Evolutionary conservation across 2,329 filamentous ascomycete genomes (phyloP), one percentile per base, ranked within the genome.

Genomic region (Aureobasidium sp.): DNA sequence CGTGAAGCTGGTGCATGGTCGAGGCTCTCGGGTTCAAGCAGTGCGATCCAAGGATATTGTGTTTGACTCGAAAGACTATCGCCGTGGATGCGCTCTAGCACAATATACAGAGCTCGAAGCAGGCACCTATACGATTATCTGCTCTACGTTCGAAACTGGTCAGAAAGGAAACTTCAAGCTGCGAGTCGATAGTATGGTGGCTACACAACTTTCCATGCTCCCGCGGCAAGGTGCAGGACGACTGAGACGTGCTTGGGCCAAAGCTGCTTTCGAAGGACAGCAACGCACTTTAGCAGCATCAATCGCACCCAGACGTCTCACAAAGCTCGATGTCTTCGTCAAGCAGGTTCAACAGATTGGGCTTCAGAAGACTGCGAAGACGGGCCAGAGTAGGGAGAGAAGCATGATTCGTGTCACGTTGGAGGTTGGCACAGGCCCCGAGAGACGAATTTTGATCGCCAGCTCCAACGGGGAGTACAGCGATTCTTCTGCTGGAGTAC

Each of bases 21-120:
- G 83, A 48, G 89, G 91, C 12, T 82, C 85, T 66, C 85, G 92
- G 42, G 82, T 94, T 1, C 82, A 85, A 19, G 77, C 83, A 24
- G 81, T 96, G 17, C 82, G 85, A 53, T 80, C 84, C 66, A 85
- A 89, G 67, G 92, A 97, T 70, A 84, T 97, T 42, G 82, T 95
- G 27, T 83, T 84, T 24, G 87, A 90, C 61, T 95, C 90, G 37
- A 90, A 90, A n/a, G 91, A 96, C 67, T 97, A 99, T 74, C 86
- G 89, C 53, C 85, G 87, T 31, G 88, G 89, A 31, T 90, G 88
- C 70, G 89, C 89, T 4, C 78, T 91, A 35, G 86, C 88, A 2
- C 83, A 89, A 64, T 76, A 83, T 7, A 67, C 73, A 69, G 69
- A 77, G 22, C 76, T 96, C 19, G 84, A 86, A 42, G 77, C 84